Base-by-base conservation (phyloP, 2,329 filamentous ascomycete species). In the Cercospora sesami region DNA sequence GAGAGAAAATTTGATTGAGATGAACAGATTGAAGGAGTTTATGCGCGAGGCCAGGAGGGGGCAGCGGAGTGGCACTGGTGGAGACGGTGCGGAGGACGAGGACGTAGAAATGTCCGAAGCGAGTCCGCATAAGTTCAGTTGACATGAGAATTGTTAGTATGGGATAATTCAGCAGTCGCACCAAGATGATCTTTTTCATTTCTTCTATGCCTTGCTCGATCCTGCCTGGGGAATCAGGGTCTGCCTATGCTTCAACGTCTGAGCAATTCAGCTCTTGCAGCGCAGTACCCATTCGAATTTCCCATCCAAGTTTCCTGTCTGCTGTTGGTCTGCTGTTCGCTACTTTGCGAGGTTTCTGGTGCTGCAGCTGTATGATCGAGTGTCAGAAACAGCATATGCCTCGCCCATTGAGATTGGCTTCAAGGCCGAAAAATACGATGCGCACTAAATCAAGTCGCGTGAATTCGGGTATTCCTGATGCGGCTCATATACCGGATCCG, bases 81-180 rank as follows among this genome's bases (percentile, higher is more conserved):
- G 4, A 23, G 39, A 51, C 18, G 39, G 21, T 3, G 14, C 14
- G 39, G 3, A 63, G 26, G n/a, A 63, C 31, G 61, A 63, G 28
- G 61, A 55, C 21, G 61, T 33, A 16, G 61, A 36, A 12, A 64
- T 64, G 62, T 18, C 16, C 3, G 62, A 64, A 31, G 48, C 48
- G 1, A 64, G 62, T 64, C 62, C 51, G 23, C 62, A 64, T 28
- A 64, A 64, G 12, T 64, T 64, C 18, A 21, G 8, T 39, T 64
- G 53, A 33, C 16, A 5, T n/a, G 36, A 42, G 36, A 42, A 42
- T 6, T 42, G 36, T 42, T n/a, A 8, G 36, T n/a, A 16, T n/a
- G 16, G 2, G 3, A n/a, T 8, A 6, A 42, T 3, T 3, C 36
- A n/a, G 16, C 36, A n/a, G 16, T 42, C 36, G 36, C 16, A 42